These are phyloP conservation scores for Ophiostoma fasciatum DNA, from an alignment of 2,329 filamentous ascomycete genomes.

Conservation along the genomic window DNA sequence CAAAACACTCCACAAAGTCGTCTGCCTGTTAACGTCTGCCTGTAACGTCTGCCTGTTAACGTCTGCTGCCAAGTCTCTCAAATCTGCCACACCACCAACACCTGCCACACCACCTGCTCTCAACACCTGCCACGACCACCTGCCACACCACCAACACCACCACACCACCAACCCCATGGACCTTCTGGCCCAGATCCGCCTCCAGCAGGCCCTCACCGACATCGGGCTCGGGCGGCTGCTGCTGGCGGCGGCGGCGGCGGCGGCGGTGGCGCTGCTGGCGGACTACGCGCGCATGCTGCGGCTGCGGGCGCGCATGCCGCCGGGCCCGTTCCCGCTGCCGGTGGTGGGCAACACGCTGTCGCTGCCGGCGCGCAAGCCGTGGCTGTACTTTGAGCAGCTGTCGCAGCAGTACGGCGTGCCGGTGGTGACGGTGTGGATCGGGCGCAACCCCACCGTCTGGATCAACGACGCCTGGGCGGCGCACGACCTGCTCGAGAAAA, in stretches of 20 bases:
- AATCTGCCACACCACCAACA: no score
- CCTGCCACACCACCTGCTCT: no score
- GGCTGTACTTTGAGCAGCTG: constrained; percentile 40
- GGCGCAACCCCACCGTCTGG: constrained; percentile 30
- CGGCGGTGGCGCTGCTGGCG: constrained; percentile 16
- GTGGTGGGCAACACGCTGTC: constrained; percentile 41
- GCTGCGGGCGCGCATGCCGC: constrained; percentile 34
- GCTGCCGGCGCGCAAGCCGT: constrained; percentile 38
- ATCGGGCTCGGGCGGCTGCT: constrained; percentile 10
- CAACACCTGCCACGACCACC: no score
- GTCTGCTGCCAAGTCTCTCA: no score
- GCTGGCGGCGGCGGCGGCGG: constrained; percentile 14
- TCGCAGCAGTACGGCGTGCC: constrained; percentile 33
- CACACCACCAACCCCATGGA: no score
- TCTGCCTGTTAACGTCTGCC: no score
- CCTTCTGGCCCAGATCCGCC: constrained; percentile 12
- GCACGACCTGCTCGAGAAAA: constrained; percentile 39
- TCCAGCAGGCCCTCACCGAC: constrained; percentile 14
- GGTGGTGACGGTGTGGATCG: constrained; percentile 41
- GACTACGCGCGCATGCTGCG: constrained; percentile 36
- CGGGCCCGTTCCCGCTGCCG: constrained; percentile 37
- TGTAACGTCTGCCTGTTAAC: no score
- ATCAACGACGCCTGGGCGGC: constrained; percentile 35
- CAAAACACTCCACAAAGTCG: no score
- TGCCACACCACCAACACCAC: neutral